These are phyloP conservation scores for Ustilaginoidea virens DNA, from an alignment of 2,329 filamentous ascomycete genomes.

Conservation along the genomic window DNA sequence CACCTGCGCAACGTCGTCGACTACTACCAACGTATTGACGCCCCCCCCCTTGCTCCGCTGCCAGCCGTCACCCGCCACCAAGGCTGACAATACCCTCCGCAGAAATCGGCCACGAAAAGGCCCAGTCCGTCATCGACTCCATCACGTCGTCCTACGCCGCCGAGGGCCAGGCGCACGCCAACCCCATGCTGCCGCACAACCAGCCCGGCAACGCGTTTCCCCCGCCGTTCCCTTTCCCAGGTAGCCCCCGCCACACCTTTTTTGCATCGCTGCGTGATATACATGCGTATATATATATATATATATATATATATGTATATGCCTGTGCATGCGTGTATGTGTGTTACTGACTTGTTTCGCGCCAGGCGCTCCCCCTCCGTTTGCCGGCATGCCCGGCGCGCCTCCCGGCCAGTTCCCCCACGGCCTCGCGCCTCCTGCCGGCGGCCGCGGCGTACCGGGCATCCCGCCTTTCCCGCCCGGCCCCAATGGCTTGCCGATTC, in stretches of 20 bases:
- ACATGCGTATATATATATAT: too few species aligned
- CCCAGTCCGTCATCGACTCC: constrained; percentile 93
- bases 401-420: constrained; percentile 25
- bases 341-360: too few species aligned
- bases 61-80: too few species aligned
- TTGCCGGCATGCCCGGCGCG: constrained; percentile 32
- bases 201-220: constrained; percentile 39
- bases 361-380: constrained; percentile 38
- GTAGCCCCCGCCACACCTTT: too few species aligned
- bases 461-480: constrained; percentile 29
- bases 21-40: constrained; percentile 80
- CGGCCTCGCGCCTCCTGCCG: constrained; percentile 29
- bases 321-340: too few species aligned
- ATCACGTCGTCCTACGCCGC: constrained; percentile 93
- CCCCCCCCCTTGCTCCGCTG: neutral
- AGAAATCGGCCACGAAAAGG: constrained; percentile 98
- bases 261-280: too few species aligned
- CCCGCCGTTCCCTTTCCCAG: constrained; percentile 48
- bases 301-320: too few species aligned
- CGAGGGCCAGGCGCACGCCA: constrained; percentile 75
- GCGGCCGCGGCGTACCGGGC: constrained; percentile 31
- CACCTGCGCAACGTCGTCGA: constrained; percentile 95
- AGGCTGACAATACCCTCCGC: too few species aligned
- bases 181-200: constrained; percentile 66
- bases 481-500: constrained; percentile 21